phyloP scores from a whole-genome alignment of 805 yeast genomes.

The Monosporozyma solicola region DNA sequence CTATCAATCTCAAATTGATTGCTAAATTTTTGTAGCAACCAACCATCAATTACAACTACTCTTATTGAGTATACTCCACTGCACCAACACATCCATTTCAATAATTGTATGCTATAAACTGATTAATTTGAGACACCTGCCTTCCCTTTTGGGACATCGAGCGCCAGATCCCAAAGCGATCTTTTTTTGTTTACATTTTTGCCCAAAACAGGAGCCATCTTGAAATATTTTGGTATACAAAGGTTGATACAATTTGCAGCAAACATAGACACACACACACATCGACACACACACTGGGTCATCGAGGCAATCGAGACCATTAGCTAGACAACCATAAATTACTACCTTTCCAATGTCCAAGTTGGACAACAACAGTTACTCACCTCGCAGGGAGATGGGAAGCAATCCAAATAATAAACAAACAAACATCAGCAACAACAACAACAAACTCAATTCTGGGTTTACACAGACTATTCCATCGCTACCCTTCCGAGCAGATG shows the following conservation, averaged over 20 bases:
- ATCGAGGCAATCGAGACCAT: not conserved
- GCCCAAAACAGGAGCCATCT: not conserved
- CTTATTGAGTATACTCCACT: not conserved
- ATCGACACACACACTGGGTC: not conserved
- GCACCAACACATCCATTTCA: not conserved
- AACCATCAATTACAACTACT: not conserved
- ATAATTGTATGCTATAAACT: not conserved
- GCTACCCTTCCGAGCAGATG: not conserved
- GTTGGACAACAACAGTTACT: not conserved
- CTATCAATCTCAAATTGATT: not conserved
- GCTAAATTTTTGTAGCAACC: no score
- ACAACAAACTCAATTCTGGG: not conserved
- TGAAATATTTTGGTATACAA: not conserved
- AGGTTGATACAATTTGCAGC: not conserved
- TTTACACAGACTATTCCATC: not conserved
- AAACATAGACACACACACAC: not conserved
- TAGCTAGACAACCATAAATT: not conserved
- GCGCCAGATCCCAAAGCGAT: not conserved
- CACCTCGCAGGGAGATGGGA: not conserved
- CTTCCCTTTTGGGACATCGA: constrained; percentile 1
- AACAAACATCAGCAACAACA: not conserved
- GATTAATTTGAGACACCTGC: not conserved
- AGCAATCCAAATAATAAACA: not conserved
- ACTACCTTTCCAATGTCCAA: not conserved
- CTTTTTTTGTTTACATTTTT: not conserved